These are phyloP conservation scores for Carex arenaria DNA, from an alignment of 202 grass and related monocot species.

Conservation along the genomic window DNA sequence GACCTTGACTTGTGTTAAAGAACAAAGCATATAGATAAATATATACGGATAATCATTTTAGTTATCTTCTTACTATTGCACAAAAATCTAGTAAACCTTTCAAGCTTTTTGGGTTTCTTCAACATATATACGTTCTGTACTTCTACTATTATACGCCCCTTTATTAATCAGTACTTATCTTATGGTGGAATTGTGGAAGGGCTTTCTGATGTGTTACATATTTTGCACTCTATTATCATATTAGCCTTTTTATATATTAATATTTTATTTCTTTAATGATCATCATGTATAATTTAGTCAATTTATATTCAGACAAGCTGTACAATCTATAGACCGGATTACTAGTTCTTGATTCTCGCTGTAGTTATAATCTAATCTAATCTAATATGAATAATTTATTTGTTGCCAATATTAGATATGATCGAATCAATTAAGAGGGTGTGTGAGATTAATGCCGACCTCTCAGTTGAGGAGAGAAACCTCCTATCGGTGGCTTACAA, in stretches of 20 bases:
- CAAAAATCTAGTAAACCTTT: background rate
- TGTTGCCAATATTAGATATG: constrained; percentile 26
- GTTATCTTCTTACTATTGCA: background rate
- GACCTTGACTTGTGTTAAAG: background rate
- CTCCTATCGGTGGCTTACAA: constrained; percentile 32
- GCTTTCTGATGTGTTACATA: background rate
- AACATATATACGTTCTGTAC: background rate
- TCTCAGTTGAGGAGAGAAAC: constrained; percentile 32
- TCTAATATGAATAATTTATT: background rate
- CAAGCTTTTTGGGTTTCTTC: background rate
- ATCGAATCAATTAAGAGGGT: constrained; percentile 36
- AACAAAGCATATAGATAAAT: background rate
- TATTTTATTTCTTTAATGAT: background rate
- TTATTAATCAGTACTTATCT: background rate
- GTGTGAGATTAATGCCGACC: constrained; percentile 22
- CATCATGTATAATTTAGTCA: background rate
- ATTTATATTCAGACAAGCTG: background rate
- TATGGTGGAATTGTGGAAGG: background rate
- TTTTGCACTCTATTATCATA: background rate
- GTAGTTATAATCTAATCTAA: constrained; percentile 4
- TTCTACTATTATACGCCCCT: background rate
- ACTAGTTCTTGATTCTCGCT: background rate
- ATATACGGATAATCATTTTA: background rate
- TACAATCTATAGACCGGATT: background rate
- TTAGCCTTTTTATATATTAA: background rate